Conservation (phyloP, 306 rosid genomes). For the Vicia faba region DNA sequence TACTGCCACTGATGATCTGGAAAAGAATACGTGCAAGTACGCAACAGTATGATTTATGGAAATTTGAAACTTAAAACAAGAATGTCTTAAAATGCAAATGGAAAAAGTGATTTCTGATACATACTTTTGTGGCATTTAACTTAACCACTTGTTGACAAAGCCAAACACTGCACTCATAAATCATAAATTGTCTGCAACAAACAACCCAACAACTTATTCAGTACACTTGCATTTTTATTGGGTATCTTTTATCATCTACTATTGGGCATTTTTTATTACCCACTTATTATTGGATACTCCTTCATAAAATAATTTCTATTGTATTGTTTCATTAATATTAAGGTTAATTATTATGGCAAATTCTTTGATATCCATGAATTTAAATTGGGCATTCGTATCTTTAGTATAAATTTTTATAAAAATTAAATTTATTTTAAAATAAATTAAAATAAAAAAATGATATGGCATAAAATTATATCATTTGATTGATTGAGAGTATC, state of each 20-base stretch:
- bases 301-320: no score
- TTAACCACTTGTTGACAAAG: slow-evolving; percentile 29
- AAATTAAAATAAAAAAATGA: no score
- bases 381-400: no score
- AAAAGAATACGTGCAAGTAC: slow-evolving; percentile 24
- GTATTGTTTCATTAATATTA: background rate
- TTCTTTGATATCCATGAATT: no score
- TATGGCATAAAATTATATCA: no score
- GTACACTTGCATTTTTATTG: background rate
- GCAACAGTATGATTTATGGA: background rate
- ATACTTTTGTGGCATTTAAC: slow-evolving; percentile 7
- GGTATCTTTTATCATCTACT: no score
- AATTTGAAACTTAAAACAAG: slow-evolving; percentile 27
- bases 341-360: background rate
- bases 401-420: no score
- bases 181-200: background rate
- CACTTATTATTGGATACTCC: no score
- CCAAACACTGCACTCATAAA: slow-evolving; percentile 10
- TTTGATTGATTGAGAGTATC: no score
- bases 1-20: background rate
- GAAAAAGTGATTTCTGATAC: slow-evolving; percentile 39
- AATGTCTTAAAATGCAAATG: slow-evolving; percentile 35
- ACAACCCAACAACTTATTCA: slow-evolving; percentile 15
- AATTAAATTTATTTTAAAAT: no score
- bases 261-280: no score